Conservation (phyloP, 768 basidiomycete species). For the Pholiota conissans region DNA sequence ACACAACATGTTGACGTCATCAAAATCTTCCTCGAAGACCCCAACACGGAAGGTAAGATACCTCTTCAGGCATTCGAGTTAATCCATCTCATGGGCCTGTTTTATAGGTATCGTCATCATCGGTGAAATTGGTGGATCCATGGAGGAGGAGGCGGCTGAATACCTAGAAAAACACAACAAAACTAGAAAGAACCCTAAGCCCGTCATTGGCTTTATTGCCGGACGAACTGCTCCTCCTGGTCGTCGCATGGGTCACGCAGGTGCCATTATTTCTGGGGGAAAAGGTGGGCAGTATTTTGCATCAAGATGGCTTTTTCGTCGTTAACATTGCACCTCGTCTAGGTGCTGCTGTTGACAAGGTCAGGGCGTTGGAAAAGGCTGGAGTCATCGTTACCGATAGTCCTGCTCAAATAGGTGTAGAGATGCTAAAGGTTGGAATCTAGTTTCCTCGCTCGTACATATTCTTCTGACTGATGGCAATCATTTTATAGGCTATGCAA, state of each 20-base stretch:
- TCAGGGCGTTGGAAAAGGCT: slow-evolving; percentile 84
- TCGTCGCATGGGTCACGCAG: slow-evolving; percentile 97
- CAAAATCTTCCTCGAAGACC: slow-evolving; percentile 94
- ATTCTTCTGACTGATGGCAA: slow-evolving; percentile 1
- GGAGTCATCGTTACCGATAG: slow-evolving; percentile 93
- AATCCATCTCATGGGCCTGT: slow-evolving; percentile 4
- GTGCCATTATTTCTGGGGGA: slow-evolving; percentile 97
- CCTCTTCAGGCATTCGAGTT: background rate
- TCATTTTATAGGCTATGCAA: slow-evolving; percentile 64
- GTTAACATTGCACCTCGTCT: slow-evolving; percentile 1
- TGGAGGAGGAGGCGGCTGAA: slow-evolving; percentile 99
- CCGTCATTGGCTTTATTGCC: slow-evolving; percentile 97
- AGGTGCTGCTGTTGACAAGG: slow-evolving; percentile 94
- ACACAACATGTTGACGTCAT: slow-evolving; percentile 95
- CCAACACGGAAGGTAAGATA: slow-evolving; percentile 80
- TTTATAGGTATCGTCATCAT: slow-evolving; percentile 89
- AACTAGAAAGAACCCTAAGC: slow-evolving; percentile 83
- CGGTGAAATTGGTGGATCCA: slow-evolving; percentile 97
- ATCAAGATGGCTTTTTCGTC: background rate
- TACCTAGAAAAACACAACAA: slow-evolving; percentile 94
- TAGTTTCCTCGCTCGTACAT: background rate
- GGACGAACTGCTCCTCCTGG: slow-evolving; percentile 98
- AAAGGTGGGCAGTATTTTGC: slow-evolving; percentile 60
- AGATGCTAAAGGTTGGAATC: slow-evolving; percentile 79
- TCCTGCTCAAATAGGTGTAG: slow-evolving; percentile 89